phyloP scores from a whole-genome alignment of 805 yeast genomes.

The Limtongia smithiae region DNA sequence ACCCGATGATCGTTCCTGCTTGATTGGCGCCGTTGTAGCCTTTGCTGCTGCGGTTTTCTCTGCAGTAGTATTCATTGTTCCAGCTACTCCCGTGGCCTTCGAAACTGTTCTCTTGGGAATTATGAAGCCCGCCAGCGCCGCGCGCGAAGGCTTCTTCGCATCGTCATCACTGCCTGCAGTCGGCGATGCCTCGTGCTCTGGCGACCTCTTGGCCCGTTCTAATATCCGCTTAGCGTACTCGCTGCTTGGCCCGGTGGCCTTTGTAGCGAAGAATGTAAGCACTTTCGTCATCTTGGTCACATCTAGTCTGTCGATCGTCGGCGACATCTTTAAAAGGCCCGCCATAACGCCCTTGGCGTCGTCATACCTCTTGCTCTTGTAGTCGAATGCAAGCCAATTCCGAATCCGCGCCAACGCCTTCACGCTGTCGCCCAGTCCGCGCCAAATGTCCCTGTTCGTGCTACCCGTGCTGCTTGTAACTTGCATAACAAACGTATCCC shows the following conservation, averaged over 20 bases:
- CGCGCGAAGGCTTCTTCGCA: conserved; percentile 3
- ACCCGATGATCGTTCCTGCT: conserved; percentile 7
- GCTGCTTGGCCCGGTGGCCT: conserved; percentile 18
- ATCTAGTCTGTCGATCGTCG: conserved; percentile 20
- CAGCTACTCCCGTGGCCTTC: not conserved
- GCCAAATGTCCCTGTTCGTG: conserved; percentile 22
- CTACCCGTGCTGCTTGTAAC: conserved; percentile 10
- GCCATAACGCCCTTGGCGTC: conserved; percentile 13
- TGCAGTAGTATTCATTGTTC: not conserved
- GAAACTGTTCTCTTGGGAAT: conserved; percentile 13
- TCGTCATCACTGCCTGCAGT: not conserved
- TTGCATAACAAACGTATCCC: conserved; percentile 21
- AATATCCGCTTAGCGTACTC: conserved; percentile 19
- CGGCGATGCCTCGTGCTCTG: conserved; percentile 7
- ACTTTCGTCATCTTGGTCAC: conserved; percentile 28
- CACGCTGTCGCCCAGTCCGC: conserved; percentile 15
- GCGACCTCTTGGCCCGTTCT: conserved; percentile 3
- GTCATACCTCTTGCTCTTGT: conserved; percentile 26
- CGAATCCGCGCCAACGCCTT: conserved; percentile 29
- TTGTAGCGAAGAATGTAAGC: conserved; percentile 16
- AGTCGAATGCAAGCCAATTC: conserved; percentile 29
- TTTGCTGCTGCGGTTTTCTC: not conserved
- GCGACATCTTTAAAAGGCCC: conserved; percentile 17
- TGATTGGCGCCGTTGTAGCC: not conserved
- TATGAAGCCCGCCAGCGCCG: conserved; percentile 7